phyloP scores from a whole-genome alignment of 257 asterid genomes.

The Solanum peruvianum region DNA sequence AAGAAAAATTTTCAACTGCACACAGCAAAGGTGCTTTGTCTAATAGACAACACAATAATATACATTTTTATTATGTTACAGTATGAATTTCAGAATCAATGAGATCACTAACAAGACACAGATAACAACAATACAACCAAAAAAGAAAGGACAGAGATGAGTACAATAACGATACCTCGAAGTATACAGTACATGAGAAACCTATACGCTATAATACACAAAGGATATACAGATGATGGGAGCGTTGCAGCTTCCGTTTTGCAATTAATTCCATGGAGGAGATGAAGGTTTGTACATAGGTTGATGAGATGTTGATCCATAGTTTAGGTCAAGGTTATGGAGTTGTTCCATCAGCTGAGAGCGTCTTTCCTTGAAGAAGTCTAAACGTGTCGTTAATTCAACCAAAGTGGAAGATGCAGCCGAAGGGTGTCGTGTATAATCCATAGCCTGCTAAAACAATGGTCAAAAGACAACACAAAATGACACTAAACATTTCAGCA shows the following conservation, averaged over 20 bases:
- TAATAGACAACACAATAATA: not conserved
- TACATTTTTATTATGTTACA: not conserved
- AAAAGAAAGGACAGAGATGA: not conserved
- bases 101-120: not conserved
- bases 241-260: not conserved
- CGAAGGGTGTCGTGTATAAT: conserved; percentile 43
- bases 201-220: not conserved
- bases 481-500: not conserved
- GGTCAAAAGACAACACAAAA: not conserved
- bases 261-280: conserved; percentile 71
- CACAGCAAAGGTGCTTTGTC: not conserved
- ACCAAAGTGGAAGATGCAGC: conserved; percentile 71
- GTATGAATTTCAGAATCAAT: not conserved
- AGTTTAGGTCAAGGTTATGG: conserved; percentile 65
- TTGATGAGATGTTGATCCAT: conserved; percentile 56
- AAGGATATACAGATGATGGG: conserved; percentile 30
- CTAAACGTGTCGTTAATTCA: conserved; percentile 83
- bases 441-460: conserved; percentile 30
- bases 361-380: conserved; percentile 90
- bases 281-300: conserved; percentile 61
- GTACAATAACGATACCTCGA: not conserved
- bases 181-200: not conserved
- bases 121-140: not conserved
- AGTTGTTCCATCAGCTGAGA: conserved; percentile 97
- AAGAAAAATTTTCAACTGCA: not conserved